A percentile compares a stretch with the other conserved stretches of the same genome.
phyloP scores from a whole-genome alignment of 192 early-diverging fungal genomes.

The Coemansia sp. region DNA sequence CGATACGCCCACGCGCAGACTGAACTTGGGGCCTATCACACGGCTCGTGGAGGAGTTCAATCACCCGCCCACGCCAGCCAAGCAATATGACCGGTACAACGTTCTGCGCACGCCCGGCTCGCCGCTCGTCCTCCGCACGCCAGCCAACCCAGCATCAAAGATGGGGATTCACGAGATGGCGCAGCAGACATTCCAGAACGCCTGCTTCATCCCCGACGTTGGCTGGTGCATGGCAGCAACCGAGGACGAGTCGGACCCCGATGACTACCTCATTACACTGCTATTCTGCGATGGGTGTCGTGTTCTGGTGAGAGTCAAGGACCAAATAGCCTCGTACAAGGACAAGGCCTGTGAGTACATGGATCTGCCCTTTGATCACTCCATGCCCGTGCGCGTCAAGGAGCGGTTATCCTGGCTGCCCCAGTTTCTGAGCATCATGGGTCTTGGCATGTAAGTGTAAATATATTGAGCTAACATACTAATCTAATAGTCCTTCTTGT shows the following conservation, averaged over 20 bases:
- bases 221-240: conserved; percentile 51
- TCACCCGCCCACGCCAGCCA: background rate
- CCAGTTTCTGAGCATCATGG: conserved; percentile 33
- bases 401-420: conserved; percentile 34
- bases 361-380: conserved; percentile 30
- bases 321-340: conserved; percentile 26
- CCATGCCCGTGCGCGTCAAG: conserved; percentile 34
- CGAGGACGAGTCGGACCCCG: conserved; percentile 10
- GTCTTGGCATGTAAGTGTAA: conserved; percentile 14
- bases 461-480: background rate
- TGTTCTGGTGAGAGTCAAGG: conserved; percentile 25
- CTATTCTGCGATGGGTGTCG: conserved; percentile 49
- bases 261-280: conserved; percentile 30
- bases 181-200: conserved; percentile 18
- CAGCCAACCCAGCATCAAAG: background rate
- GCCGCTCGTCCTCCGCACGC: conserved; percentile 14
- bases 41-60: conserved; percentile 42
- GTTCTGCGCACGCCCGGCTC: conserved; percentile 21
- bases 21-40: conserved; percentile 37
- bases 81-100: conserved; percentile 1
- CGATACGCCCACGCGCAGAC: conserved; percentile 33
- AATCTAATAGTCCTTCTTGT: background rate
- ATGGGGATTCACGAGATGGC: background rate
- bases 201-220: conserved; percentile 43
- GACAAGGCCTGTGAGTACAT: conserved; percentile 16